Percentiles rank a stretch among this genome's conserved stretches.
phyloP scores from a whole-genome alignment of 2,329 filamentous ascomycete species.

The Eurotiales sp. region DNA sequence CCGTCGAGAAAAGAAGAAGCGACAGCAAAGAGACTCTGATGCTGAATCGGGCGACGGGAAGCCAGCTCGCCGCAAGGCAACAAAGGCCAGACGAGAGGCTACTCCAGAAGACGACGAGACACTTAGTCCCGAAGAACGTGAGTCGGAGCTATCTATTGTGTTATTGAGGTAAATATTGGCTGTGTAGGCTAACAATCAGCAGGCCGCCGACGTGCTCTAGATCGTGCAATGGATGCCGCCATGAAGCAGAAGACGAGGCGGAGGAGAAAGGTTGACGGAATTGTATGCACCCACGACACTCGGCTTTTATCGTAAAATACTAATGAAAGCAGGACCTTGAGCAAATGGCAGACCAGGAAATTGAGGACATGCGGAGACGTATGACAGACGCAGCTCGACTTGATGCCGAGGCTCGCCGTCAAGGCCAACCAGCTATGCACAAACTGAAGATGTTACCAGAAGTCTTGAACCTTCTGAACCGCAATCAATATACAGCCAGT shows the following conservation, averaged over 20 bases:
- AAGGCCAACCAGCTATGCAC: slow-evolving; percentile 77
- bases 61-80: slow-evolving; percentile 48
- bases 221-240: slow-evolving; percentile 82
- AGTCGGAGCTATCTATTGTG: slow-evolving; percentile 28
- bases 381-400: slow-evolving; percentile 89
- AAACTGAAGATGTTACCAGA: slow-evolving; percentile 93
- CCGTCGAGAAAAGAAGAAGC: slow-evolving; percentile 60
- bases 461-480: slow-evolving; percentile 82
- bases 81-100: slow-evolving; percentile 47
- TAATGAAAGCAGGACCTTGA: slow-evolving; percentile 67
- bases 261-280: slow-evolving; percentile 78
- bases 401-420: slow-evolving; percentile 77
- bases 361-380: slow-evolving; percentile 77
- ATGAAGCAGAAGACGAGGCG: slow-evolving; percentile 75
- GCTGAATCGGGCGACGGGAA: slow-evolving; percentile 45
- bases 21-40: slow-evolving; percentile 66
- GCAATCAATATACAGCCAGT: slow-evolving; percentile 74
- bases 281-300: slow-evolving; percentile 53
- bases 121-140: slow-evolving; percentile 78
- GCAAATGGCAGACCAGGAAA: slow-evolving; percentile 82
- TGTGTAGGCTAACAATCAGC: slow-evolving; percentile 4
- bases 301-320: background rate
- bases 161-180: slow-evolving; percentile 3
- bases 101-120: slow-evolving; percentile 69
- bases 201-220: slow-evolving; percentile 74